Conservation (phyloP, 257 asterid genomes). For the Solanum pennellii region DNA sequence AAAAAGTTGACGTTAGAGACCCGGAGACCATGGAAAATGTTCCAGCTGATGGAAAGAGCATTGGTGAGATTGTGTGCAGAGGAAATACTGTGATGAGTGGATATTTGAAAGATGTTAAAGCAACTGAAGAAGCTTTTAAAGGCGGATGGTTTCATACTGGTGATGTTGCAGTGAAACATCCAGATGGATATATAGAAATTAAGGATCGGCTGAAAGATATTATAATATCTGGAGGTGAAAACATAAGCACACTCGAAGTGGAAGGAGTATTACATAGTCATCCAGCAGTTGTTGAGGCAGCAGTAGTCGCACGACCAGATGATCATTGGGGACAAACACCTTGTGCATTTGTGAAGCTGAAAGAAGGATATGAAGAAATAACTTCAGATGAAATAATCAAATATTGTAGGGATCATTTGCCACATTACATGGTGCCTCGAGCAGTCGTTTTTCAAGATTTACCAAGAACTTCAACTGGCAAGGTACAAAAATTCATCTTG, state of each 20-base stretch:
- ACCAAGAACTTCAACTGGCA: slow-evolving; percentile 25
- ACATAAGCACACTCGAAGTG: slow-evolving; percentile 18
- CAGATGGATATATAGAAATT: slow-evolving; percentile 7
- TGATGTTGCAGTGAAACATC: background rate
- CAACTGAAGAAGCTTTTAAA: background rate
- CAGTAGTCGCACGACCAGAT: slow-evolving; percentile 20
- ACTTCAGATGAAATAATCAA: background rate
- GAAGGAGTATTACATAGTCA: slow-evolving; percentile 17
- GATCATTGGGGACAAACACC: slow-evolving; percentile 10
- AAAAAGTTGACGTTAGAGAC: background rate
- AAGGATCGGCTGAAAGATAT: slow-evolving; percentile 19
- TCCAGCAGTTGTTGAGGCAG: slow-evolving; percentile 21
- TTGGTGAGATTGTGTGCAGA: background rate
- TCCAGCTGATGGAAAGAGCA: background rate
- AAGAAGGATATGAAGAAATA: slow-evolving; percentile 10
- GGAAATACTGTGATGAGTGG: background rate
- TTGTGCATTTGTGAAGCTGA: slow-evolving; percentile 23
- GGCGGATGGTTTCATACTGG: background rate
- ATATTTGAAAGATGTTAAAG: background rate
- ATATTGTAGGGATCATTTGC: slow-evolving; percentile 5
- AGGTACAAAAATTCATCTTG: slow-evolving; percentile 15
- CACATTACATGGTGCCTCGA: slow-evolving; percentile 18
- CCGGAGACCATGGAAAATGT: background rate
- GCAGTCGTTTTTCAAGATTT: slow-evolving; percentile 14
- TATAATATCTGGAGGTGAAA: slow-evolving; percentile 1